Conservation (phyloP, 345 rosid species). For the Carallia brachiata region DNA sequence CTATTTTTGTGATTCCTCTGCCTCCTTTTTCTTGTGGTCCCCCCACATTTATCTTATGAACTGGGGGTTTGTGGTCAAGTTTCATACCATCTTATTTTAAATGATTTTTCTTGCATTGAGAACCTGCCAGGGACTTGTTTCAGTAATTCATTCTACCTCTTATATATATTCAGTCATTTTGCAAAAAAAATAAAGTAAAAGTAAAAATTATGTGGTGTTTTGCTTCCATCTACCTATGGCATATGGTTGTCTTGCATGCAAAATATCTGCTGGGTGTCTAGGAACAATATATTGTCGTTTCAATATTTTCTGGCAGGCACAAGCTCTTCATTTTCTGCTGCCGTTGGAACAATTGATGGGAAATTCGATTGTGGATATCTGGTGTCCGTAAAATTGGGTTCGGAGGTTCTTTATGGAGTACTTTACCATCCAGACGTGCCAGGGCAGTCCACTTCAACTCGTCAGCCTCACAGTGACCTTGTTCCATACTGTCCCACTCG, state of each 20-base stretch:
- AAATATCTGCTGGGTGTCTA: too few relatives aligned
- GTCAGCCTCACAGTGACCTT: conserved; percentile 24
- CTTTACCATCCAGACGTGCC: conserved; percentile 65
- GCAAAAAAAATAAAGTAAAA: too few relatives aligned
- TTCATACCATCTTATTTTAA: background rate
- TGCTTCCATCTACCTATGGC: too few relatives aligned
- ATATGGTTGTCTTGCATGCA: background rate
- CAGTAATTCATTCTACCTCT: too few relatives aligned
- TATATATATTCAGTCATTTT: too few relatives aligned
- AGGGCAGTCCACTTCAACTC: conserved; percentile 16
- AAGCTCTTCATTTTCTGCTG: conserved; percentile 44
- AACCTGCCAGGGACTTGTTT: background rate
- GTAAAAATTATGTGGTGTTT: too few relatives aligned
- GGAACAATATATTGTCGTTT: too few relatives aligned
- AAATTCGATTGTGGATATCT: conserved; percentile 90
- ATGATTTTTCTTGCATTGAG: background rate
- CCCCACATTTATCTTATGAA: background rate
- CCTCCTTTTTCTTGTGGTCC: background rate
- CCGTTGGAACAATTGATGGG: conserved; percentile 72
- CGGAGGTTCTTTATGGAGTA: conserved; percentile 76
- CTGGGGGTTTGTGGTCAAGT: background rate
- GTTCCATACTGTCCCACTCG: conserved; percentile 28
- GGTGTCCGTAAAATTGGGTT: conserved; percentile 68
- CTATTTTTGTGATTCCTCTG: too few relatives aligned
- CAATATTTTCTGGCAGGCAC: background rate